Conservation (phyloP, 2,329 filamentous ascomycete species). For the Tolypocladium tropicale region DNA sequence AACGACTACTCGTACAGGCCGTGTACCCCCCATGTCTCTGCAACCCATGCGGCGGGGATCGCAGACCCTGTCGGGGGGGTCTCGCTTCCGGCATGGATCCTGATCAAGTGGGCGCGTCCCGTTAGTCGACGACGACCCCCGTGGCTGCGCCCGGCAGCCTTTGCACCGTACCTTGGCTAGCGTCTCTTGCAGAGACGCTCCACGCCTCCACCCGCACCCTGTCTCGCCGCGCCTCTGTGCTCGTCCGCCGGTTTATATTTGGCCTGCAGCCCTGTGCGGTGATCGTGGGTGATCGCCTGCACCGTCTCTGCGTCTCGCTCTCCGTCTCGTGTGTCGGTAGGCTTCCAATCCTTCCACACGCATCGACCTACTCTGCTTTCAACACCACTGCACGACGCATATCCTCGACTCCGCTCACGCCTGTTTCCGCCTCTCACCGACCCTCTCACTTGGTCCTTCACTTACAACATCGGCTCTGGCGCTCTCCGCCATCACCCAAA, state of each 20-base stretch:
- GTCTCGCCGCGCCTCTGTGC: not conserved
- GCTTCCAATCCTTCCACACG: not conserved
- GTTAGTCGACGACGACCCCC: not conserved
- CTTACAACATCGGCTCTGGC: not conserved
- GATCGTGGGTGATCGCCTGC: not conserved
- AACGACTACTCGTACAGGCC: not conserved
- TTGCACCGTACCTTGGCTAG: not conserved
- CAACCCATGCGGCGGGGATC: not conserved
- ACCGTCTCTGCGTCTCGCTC: not conserved
- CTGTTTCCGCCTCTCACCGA: not conserved
- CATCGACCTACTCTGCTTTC: too few relatives aligned
- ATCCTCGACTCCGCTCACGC: not conserved
- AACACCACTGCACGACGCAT: not conserved
- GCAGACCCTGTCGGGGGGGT: not conserved
- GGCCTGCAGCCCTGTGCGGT: not conserved
- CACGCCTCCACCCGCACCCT: not conserved
- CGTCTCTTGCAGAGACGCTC: not conserved
- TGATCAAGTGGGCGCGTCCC: not conserved
- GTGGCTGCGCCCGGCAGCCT: not conserved
- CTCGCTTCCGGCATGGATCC: not conserved
- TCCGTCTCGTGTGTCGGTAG: not conserved
- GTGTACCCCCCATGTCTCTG: not conserved
- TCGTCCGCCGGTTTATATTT: not conserved
- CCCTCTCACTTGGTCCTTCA: not conserved
- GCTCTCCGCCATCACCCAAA: not conserved